These are phyloP conservation scores for Gremmenia infestans DNA, from an alignment of 2,329 filamentous ascomycete genomes.

Conservation along the genomic window DNA sequence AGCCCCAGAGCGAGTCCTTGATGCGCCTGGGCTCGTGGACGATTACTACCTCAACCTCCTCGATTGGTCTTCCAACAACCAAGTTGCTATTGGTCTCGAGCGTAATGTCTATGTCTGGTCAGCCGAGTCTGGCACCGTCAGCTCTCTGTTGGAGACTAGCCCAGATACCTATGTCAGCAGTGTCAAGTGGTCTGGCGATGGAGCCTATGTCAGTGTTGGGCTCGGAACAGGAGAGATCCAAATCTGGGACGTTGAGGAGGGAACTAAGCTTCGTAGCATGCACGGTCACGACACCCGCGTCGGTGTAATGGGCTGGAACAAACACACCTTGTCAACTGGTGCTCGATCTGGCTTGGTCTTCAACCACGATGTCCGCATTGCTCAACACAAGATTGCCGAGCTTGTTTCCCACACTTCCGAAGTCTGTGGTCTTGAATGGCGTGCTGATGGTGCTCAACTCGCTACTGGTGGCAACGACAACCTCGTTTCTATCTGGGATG, in stretches of 20 bases:
- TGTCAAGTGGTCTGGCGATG: slow-evolving; percentile 97
- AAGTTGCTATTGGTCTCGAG: slow-evolving; percentile 95
- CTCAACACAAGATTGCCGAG: slow-evolving; percentile 96
- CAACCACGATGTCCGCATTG: slow-evolving; percentile 98
- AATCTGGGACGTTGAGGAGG: slow-evolving; percentile 98
- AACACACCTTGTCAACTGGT: slow-evolving; percentile 93
- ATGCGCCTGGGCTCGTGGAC: slow-evolving; percentile 91
- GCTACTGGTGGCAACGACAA: slow-evolving; percentile 99
- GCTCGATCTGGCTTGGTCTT: slow-evolving; percentile 91
- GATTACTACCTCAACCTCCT: slow-evolving; percentile 99
- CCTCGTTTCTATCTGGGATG: slow-evolving; percentile 98
- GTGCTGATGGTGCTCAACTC: slow-evolving; percentile 91
- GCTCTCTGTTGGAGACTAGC: slow-evolving; percentile 79
- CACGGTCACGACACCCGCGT: slow-evolving; percentile 94
- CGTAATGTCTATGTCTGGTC: slow-evolving; percentile 99
- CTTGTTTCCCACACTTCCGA: slow-evolving; percentile 96
- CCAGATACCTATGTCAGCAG: slow-evolving; percentile 95
- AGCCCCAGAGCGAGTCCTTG: slow-evolving; percentile 90
- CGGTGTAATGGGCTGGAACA: slow-evolving; percentile 98
- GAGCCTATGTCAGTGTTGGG: slow-evolving; percentile 92
- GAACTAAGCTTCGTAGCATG: slow-evolving; percentile 96
- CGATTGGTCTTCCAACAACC: slow-evolving; percentile 97
- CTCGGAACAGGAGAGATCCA: slow-evolving; percentile 94
- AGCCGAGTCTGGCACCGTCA: slow-evolving; percentile 85
- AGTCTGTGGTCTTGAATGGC: slow-evolving; percentile 97